Conservation (phyloP, 108 stramenopile species). For the Ochromonas danica region DNA sequence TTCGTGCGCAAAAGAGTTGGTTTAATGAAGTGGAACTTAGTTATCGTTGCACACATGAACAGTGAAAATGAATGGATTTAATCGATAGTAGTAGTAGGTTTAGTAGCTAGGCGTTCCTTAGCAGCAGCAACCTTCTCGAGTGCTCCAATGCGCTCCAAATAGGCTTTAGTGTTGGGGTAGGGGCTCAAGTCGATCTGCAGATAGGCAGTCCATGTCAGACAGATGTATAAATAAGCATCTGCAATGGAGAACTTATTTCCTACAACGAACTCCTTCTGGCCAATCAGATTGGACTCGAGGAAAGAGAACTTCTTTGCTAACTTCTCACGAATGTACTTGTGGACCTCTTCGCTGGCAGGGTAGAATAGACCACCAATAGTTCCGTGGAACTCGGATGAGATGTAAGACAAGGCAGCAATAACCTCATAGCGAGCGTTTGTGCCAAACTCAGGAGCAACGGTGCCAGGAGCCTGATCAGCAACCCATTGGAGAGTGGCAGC, state of each 20-base stretch:
- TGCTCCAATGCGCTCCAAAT: not conserved
- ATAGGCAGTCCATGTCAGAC: slow-evolving; percentile 2
- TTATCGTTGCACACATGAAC: too few species aligned
- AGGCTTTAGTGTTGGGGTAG: not conserved
- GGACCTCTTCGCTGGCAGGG: not conserved
- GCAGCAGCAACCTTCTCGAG: slow-evolving; percentile 7
- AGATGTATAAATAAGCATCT: slow-evolving; percentile 30
- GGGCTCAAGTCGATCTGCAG: not conserved
- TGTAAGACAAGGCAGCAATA: not conserved
- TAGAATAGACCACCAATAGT: slow-evolving; percentile 17
- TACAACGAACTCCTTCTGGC: not conserved
- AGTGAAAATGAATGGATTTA: too few species aligned
- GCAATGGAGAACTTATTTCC: slow-evolving; percentile 22
- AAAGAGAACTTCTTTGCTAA: not conserved
- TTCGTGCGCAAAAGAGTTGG: too few species aligned
- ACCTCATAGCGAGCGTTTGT: not conserved
- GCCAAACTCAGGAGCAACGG: slow-evolving; percentile 3
- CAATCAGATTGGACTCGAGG: not conserved
- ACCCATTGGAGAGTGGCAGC: not conserved
- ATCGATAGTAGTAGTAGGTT: slow-evolving; percentile 11
- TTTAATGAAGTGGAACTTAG: too few species aligned
- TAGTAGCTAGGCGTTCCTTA: not conserved
- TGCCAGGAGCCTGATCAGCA: slow-evolving; percentile 20
- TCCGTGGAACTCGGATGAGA: not conserved
- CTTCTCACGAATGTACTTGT: not conserved